Conservation (phyloP, 2,329 filamentous ascomycete species). For the Xylaria sp. region DNA sequence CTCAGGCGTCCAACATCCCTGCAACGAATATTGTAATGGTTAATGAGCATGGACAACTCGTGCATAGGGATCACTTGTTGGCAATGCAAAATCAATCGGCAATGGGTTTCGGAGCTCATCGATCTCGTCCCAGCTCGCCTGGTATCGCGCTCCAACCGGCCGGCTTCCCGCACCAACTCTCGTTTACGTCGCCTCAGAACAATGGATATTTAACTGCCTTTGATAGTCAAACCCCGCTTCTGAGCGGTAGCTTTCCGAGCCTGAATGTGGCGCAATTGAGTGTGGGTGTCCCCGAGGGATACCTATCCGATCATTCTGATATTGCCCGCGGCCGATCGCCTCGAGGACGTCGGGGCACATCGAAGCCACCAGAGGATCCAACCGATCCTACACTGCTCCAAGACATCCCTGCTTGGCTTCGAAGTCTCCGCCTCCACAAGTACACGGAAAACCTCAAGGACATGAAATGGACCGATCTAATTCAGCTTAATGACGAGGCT, state of each 20-base stretch:
- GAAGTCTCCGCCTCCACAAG: conserved; percentile 92
- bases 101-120: conserved; percentile 57
- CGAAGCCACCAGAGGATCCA: conserved; percentile 95
- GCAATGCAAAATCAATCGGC: conserved; percentile 67
- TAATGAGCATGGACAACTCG: conserved; percentile 83
- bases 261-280: conserved; percentile 70
- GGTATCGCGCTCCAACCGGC: conserved; percentile 72
- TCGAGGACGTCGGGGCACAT: conserved; percentile 85
- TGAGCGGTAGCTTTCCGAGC: conserved; percentile 63
- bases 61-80: conserved; percentile 79
- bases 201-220: conserved; percentile 93
- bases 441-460: conserved; percentile 98
- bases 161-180: conserved; percentile 55
- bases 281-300: conserved; percentile 68
- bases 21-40: conserved; percentile 85
- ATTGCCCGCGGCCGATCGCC: conserved; percentile 87
- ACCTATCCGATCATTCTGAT: conserved; percentile 90
- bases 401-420: conserved; percentile 93
- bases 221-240: conserved; percentile 65
- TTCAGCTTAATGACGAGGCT: conserved; percentile 88
- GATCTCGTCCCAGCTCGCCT: conserved; percentile 85
- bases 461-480: conserved; percentile 88
- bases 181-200: conserved; percentile 83
- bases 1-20: conserved; percentile 58
- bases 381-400: conserved; percentile 85